Base-by-base conservation (phyloP, 495 filamentous ascomycete genomes). In the Haplographium delicatum region DNA sequence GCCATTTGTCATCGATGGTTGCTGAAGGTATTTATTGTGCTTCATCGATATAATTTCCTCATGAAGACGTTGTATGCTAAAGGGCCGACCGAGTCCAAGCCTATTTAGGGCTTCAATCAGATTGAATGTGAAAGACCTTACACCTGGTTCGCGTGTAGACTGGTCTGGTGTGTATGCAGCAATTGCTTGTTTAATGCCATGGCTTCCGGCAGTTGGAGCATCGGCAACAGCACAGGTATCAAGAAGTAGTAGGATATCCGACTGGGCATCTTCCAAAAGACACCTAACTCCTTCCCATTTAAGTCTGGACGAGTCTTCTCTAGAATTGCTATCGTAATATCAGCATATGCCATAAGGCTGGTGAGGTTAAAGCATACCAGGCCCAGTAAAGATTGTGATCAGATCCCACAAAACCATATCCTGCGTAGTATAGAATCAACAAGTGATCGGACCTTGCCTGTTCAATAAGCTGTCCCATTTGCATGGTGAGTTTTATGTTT, bases 301-400 rank as follows among this genome's bases (percentile, higher is more conserved):
- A 7, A 62, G 49, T 58, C 37, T 59, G 22, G 60, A 50, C 1
- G 60, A 57, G 40, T 54, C 53, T 48, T 59, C 56, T 18, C 56
- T 52, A 28, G 60, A 22, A 57, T 56, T 62, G 42, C 60, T 62
- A 49, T 44, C 5, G 25, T 40, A 30, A 44, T 35, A 47, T 62
- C 25, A 61, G 60, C 40, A 35, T 10, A 23, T 24, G 38, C 28
- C 27, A 44, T 38, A 30, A 54, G 42, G 42, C 47, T 57, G 31
- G 39, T 34, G 22, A 43, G 24, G 18, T 20, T 16, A 5, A 11
- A 37, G 47, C 76, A 56, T 67, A 80, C 76, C 71, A 72, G 19
- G 75, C 72, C 76, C 75, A 79, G 51, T 73, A 78, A 3, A 78
- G 64, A 53, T 76, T 73, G 52, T 71, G 68, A 53, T 80, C 74